A percentile compares a stretch with the other conserved stretches of the same genome.
Evolutionary conservation across 345 rosid species (phyloP).

Genomic region (Eucalyptus shirleyi): DNA sequence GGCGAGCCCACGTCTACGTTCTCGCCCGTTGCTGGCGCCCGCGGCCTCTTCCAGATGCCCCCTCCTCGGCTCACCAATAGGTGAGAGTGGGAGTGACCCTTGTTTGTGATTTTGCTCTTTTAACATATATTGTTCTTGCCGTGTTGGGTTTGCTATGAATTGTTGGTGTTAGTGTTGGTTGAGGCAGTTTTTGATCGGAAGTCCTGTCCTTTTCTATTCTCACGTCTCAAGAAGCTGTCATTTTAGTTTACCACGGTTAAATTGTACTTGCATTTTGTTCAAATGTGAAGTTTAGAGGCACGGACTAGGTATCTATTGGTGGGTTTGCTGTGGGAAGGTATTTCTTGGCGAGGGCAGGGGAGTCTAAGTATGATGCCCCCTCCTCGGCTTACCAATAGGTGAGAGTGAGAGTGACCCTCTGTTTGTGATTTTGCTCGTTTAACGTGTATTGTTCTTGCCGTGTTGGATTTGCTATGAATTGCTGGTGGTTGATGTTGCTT

Average conservation of each 20-base stretch:
- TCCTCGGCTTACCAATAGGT: constrained; percentile 37
- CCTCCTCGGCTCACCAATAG: constrained; percentile 44
- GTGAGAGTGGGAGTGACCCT: constrained; percentile 1
- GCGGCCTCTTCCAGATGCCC: constrained; percentile 71
- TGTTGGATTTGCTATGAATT: background rate
- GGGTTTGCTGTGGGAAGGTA: no score
- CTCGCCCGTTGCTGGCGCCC: constrained; percentile 17
- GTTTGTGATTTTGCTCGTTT: background rate
- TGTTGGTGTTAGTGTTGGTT: background rate
- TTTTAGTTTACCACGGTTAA: background rate
- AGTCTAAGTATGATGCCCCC: constrained; percentile 30
- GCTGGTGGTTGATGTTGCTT: background rate
- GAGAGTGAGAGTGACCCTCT: background rate
- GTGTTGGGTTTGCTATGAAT: background rate
- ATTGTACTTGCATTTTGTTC: background rate
- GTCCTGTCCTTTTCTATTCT: background rate
- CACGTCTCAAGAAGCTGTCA: background rate
- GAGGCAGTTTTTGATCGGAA: background rate
- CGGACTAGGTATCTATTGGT: no score
- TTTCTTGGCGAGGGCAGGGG: no score
- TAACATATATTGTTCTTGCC: background rate
- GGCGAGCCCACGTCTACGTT: background rate
- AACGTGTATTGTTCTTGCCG: background rate
- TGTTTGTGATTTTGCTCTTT: background rate
- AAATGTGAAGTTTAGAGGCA: no score